Conservation (phyloP, 805 yeast species). For the Starmerella vitae region DNA sequence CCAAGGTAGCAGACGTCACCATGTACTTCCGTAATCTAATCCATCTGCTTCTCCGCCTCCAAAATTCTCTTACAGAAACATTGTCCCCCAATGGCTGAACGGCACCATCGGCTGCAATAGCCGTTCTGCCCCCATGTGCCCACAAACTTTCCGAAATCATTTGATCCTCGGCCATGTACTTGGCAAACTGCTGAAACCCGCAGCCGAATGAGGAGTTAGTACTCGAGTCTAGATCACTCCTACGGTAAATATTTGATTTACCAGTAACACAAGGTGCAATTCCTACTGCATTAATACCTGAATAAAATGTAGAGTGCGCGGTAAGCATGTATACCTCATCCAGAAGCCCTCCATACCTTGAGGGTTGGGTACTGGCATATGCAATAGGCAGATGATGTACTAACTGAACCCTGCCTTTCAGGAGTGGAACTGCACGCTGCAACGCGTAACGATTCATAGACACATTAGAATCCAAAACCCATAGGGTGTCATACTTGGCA, state of each 20-base stretch:
- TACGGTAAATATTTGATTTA: conserved; percentile 64
- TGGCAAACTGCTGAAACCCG: conserved; percentile 58
- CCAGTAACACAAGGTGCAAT: conserved; percentile 88
- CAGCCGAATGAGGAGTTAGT: conserved; percentile 19
- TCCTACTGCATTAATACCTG: conserved; percentile 56
- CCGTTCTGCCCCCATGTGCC: conserved; percentile 63
- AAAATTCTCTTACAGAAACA: conserved; percentile 39
- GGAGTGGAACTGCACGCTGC: conserved; percentile 41
- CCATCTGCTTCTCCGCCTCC: conserved; percentile 67
- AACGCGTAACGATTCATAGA: conserved; percentile 59
- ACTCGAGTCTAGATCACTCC: conserved; percentile 41
- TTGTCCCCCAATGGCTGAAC: conserved; percentile 48
- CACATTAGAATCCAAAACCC: conserved; percentile 81
- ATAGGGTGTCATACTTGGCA: conserved; percentile 59
- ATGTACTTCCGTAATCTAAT: conserved; percentile 71
- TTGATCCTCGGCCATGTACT: conserved; percentile 82
- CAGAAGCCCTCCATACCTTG: conserved; percentile 46
- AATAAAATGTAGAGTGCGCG: conserved; percentile 75
- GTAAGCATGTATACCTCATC: conserved; percentile 80
- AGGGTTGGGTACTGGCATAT: conserved; percentile 6
- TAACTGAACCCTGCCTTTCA: conserved; percentile 40
- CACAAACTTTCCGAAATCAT: conserved; percentile 82
- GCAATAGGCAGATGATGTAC: conserved; percentile 66
- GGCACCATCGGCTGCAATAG: conserved; percentile 64
- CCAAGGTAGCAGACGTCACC: conserved; percentile 71